Conservation (phyloP, 305 asterid species). For the Nicotiana rustica region DNA sequence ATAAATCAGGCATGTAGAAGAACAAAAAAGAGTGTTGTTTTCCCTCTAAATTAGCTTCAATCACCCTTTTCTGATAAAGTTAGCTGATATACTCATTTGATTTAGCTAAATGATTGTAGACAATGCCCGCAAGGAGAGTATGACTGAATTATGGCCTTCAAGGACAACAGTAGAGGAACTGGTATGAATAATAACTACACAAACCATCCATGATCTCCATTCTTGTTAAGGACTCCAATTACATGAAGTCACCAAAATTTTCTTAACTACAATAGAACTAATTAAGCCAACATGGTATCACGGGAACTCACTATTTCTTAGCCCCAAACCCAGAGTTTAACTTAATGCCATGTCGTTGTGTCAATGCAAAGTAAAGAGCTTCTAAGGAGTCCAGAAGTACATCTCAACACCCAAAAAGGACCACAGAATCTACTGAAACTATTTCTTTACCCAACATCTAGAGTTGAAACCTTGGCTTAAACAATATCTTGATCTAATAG, state of each 20-base stretch:
- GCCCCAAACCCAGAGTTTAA: neutral
- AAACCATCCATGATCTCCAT: constrained; percentile 24
- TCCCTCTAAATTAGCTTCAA: neutral
- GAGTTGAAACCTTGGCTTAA: constrained; percentile 21
- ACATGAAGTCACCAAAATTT: neutral
- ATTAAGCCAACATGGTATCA: neutral
- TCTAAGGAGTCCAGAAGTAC: constrained; percentile 5
- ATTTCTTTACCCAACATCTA: constrained; percentile 19
- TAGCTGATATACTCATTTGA: neutral
- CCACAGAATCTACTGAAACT: neutral
- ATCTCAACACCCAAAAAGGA: constrained; percentile 13
- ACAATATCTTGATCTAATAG: constrained; percentile 5
- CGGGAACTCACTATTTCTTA: neutral
- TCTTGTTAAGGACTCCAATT: neutral
- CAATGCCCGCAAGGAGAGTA: neutral
- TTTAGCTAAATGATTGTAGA: neutral
- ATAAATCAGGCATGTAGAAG: constrained; percentile 17
- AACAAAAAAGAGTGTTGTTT: neutral
- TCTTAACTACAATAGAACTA: neutral
- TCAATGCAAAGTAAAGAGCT: neutral
- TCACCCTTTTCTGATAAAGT: neutral
- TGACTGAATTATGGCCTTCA: neutral
- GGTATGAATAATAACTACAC: neutral
- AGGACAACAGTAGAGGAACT: constrained; percentile 6
- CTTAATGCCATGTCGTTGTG: neutral